Base-by-base conservation (phyloP, 805 yeast genomes). In the Ogataea minuta region DNA sequence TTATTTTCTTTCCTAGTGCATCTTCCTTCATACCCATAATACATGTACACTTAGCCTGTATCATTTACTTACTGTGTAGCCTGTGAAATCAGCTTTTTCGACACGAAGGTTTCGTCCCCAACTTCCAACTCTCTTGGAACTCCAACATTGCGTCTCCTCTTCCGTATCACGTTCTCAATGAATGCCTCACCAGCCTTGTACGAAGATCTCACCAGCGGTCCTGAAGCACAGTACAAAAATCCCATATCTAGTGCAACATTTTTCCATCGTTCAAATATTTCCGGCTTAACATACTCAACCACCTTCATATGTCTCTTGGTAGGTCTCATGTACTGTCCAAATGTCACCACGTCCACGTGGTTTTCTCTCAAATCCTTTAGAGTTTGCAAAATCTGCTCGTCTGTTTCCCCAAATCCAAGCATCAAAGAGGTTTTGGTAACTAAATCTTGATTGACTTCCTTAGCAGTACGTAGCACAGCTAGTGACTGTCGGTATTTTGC, bases 261-360 rank as follows among this genome's bases (percentile, higher is more conserved):
- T 56, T 81, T 88, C 99, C 99, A 93, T 60, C 83, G 73, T 44
- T 90, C 95, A 60, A 93, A 93, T 62, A 88, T 89, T 52, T 86
- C 96, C 2, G 99, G 99, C 17, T 79, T 84, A 13, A 93, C 78
- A 56, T 93, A 93, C 52, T 91, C 97, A 9, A 87, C 96, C 29
- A 93, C 99, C 68, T 90, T 90, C 95, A 93, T 89, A 63, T 93
- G 99, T 58, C 99, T 81, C 66, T 86, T 93, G 2, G 99, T 93
- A 31, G 99, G 99, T 61, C 99, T 77, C 97, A 93, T 93, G 64
- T 93, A 93, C 66, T 93, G 99, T 25, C 99, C 99, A 65, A 93
- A 93, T 0, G 99, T 93, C 12, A 93, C 96, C 34, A 93, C 95
- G 57, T 93, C 98, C 62, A 95, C 93, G 7, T 74, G 67, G 30